These are phyloP conservation scores for Ophioceras dolichostomum DNA, from an alignment of 2,329 filamentous ascomycete species.

Conservation along the genomic window DNA sequence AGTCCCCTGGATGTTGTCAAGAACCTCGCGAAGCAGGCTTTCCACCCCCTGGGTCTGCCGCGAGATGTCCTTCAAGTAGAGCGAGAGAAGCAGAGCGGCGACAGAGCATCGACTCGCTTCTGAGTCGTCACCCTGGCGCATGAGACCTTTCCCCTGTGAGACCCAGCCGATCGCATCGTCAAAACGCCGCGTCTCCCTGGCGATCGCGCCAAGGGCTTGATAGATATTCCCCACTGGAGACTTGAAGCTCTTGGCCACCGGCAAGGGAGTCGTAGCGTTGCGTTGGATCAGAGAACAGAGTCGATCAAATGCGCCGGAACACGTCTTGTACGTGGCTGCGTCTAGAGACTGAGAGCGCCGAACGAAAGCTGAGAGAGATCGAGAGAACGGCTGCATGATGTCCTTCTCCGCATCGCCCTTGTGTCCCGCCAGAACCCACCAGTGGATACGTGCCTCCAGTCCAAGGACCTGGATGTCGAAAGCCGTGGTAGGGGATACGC, in stretches of 20 bases:
- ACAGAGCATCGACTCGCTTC: conserved; percentile 37
- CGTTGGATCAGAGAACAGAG: conserved; percentile 25
- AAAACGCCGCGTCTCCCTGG: conserved; percentile 31
- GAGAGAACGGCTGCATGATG: conserved; percentile 50
- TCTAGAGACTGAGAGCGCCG: conserved; percentile 31
- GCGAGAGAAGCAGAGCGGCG: conserved; percentile 40
- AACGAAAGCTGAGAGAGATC: conserved; percentile 48
- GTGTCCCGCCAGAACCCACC: conserved; percentile 53
- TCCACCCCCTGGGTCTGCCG: conserved; percentile 24
- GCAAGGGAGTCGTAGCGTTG: no score
- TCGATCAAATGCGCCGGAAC: conserved; percentile 20
- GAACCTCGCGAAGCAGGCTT: conserved; percentile 31
- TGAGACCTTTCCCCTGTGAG: conserved; percentile 25
- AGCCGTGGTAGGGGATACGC: conserved; percentile 41
- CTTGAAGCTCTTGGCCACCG: conserved; percentile 24
- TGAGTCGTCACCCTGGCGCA: conserved; percentile 28
- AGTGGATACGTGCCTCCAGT: conserved; percentile 46
- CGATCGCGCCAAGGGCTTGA: conserved; percentile 33
- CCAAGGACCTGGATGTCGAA: conserved; percentile 54
- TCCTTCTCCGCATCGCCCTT: conserved; percentile 49
- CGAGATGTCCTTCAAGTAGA: conserved; percentile 34
- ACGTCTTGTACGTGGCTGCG: conserved; percentile 24
- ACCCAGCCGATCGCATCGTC: conserved; percentile 46
- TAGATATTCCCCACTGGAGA: conserved; percentile 35
- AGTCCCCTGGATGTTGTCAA: conserved; percentile 42